phyloP scores from a whole-genome alignment of 306 rosid genomes.

The Delonix regia region DNA sequence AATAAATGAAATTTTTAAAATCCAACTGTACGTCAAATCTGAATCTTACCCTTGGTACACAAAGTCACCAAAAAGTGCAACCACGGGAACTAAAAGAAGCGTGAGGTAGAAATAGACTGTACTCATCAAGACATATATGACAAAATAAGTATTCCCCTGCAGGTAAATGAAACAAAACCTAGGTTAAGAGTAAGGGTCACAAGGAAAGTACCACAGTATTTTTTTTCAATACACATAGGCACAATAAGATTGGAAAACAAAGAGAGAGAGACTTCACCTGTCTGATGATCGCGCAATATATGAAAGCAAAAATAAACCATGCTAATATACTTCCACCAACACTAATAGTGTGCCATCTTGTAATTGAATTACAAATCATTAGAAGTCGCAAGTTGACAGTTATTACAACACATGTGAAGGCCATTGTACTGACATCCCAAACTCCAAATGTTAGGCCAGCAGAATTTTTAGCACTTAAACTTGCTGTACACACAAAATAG shows the following conservation, averaged over 20 bases:
- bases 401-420: constrained; percentile 87
- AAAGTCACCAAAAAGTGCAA: constrained; percentile 86
- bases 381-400: constrained; percentile 84
- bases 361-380: constrained; percentile 72
- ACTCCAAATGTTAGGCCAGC: constrained; percentile 81
- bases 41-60: constrained; percentile 83
- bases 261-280: constrained; percentile 46
- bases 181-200: not conserved
- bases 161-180: constrained; percentile 35
- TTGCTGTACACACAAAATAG: constrained; percentile 64
- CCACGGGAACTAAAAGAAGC: constrained; percentile 77
- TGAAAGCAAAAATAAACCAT: constrained; percentile 66
- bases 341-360: constrained; percentile 73
- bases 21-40: constrained; percentile 7
- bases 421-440: constrained; percentile 97
- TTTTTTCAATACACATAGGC: not conserved
- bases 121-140: constrained; percentile 87
- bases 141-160: constrained; percentile 89
- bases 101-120: constrained; percentile 80
- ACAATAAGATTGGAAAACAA: not conserved
- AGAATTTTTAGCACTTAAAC: constrained; percentile 59
- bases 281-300: constrained; percentile 56
- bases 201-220: not conserved
- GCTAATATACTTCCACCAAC: constrained; percentile 82
- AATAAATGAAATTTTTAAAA: not conserved